Conservation (phyloP, 345 rosid species). For the Punica granatum region DNA sequence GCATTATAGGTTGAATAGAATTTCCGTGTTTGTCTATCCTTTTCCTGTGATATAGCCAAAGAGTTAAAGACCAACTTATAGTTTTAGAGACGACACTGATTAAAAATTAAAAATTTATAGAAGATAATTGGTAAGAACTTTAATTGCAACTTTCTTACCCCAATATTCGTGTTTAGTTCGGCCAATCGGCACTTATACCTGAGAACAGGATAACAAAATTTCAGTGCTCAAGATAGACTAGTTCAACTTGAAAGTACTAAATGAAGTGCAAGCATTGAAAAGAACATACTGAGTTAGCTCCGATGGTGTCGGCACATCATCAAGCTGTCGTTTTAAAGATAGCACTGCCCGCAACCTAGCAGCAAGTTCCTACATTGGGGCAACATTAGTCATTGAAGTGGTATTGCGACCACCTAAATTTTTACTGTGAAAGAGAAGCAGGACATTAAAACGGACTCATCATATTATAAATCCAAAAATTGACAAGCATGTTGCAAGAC, state of each 20-base stretch:
- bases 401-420: neutral
- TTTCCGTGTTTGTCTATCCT: conserved; percentile 67
- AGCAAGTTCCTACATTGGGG: conserved; percentile 52
- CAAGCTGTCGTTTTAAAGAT: conserved; percentile 54
- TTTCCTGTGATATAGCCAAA: conserved; percentile 44
- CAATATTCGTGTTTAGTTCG: conserved; percentile 69
- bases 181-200: conserved; percentile 75
- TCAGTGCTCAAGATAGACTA: neutral
- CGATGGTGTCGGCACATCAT: conserved; percentile 60
- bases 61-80: conserved; percentile 5
- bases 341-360: conserved; percentile 42
- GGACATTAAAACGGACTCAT: neutral
- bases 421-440: neutral
- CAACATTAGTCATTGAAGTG: conserved; percentile 6
- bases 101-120: neutral
- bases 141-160: conserved; percentile 31
- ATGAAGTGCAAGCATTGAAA: conserved; percentile 1
- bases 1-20: conserved; percentile 77
- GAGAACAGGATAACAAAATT: conserved; percentile 11
- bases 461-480: neutral
- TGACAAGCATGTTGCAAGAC: neutral
- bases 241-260: neutral
- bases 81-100: neutral
- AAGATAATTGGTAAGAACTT: neutral
- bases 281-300: conserved; percentile 79